Evolutionary conservation across 768 basidiomycete genomes (phyloP).

Genomic region (Leccinum olivaceopallidum): DNA sequence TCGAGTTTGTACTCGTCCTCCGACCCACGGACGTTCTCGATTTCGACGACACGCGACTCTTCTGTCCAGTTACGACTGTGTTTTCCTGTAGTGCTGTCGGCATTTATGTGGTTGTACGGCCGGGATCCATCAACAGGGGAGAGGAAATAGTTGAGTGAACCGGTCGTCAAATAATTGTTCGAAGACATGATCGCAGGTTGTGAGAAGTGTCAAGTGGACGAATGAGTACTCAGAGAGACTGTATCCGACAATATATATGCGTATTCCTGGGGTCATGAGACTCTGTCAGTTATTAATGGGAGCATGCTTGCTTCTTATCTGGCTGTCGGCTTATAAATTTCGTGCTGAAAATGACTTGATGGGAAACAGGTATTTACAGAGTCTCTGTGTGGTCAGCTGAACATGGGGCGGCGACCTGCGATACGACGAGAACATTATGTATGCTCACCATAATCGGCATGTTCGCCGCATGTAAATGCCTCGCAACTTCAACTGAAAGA

Average conservation of each 20-base stretch:
- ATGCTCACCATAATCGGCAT: not conserved
- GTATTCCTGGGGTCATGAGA: constrained; percentile 20
- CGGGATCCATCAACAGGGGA: constrained; percentile 22
- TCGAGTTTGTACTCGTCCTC: constrained; percentile 35
- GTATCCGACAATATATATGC: constrained; percentile 22
- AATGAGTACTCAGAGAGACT: constrained; percentile 28
- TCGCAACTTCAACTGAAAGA: not conserved
- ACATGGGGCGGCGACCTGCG: not conserved
- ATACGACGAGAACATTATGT: not conserved
- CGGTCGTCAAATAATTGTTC: constrained; percentile 18
- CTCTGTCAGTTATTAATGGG: not conserved
- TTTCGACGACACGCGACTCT: constrained; percentile 14
- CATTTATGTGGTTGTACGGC: constrained; percentile 19
- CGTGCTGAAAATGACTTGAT: not conserved
- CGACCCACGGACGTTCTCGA: constrained; percentile 37
- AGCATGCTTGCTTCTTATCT: not conserved
- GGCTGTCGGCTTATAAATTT: constrained; percentile 4
- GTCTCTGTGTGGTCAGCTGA: not conserved
- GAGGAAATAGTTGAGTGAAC: constrained; percentile 19
- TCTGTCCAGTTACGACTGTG: constrained; percentile 24
- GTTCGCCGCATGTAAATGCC: not conserved
- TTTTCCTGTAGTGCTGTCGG: constrained; percentile 15
- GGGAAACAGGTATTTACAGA: not conserved
- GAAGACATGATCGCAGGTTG: constrained; percentile 10
- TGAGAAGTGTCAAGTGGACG: constrained; percentile 26